Evolutionary conservation across 805 yeast genomes (phyloP), one percentile per base, ranked within the genome.

Genomic region (Yarrowia alimentaria): DNA sequence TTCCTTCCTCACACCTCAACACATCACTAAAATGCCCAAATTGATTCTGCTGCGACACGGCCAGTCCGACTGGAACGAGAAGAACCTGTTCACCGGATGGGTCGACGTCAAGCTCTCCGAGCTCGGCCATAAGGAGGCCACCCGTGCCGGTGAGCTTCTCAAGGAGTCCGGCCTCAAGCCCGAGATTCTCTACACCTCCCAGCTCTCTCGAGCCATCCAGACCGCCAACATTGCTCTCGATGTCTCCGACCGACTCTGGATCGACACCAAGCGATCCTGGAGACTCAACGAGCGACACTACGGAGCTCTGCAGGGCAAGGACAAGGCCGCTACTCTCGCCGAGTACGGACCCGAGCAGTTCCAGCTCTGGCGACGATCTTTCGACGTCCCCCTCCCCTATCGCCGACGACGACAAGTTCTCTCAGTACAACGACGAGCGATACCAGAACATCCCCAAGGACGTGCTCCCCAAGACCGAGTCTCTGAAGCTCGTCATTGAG

Each of bases 41-140:
- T 78, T 90, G 72, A 81, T 90, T 68, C 78, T 90, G 68, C 89
- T 91, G 62, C 90, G 98, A 79, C 98, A 90, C 90, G 98, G 98
- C 65, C 96, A 91, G 79, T 86, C 95, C 75, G 97, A 87, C 72
- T 90, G 98, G 98, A 90, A 90, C 74, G 95, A 88, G 73, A 87
- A 88, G 78, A 91, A 90, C 80, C 78, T 90, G 62, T 90, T 90
- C 84, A 90, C 97, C 71, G 98, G 98, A 67, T 90, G 98, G 98
- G 97, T 91, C 57, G 98, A 90, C 72, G 95, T 88, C 61, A 75
- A 79, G 65, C 79, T 90, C 69, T 81, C 91, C 51, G 89, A 77
- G 56, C 72, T 78, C 61, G 98, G 98, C 72, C 80, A 77, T 68
- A 77, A 82, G 68, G 98, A 90, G 77, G 98, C 98, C 62, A 76